These are phyloP conservation scores for Aspergillus ellipticus DNA, from an alignment of 495 filamentous ascomycete species.

Conservation along the genomic window DNA sequence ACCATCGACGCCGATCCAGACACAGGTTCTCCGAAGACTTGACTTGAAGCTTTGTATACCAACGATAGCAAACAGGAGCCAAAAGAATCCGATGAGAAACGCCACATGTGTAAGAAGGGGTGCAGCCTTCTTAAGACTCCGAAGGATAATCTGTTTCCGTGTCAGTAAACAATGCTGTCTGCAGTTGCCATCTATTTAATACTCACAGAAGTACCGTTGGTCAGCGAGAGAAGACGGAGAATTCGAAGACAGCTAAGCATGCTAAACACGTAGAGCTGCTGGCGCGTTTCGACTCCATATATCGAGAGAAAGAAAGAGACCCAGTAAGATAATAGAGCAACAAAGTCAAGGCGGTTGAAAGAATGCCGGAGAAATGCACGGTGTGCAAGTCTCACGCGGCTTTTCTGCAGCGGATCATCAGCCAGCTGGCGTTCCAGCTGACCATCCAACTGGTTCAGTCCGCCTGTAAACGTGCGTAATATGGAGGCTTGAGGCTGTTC, in stretches of 20 bases:
- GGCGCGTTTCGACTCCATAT: constrained; percentile 58
- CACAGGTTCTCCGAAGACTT: constrained; percentile 80
- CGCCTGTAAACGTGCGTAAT: constrained; percentile 72
- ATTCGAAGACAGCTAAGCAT: constrained; percentile 96
- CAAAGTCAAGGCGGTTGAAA: constrained; percentile 93
- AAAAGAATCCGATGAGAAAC: constrained; percentile 97
- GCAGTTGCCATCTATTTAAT: background rate
- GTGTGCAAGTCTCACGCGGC: constrained; percentile 78
- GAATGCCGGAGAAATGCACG: constrained; percentile 91
- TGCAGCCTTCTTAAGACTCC: constrained; percentile 92
- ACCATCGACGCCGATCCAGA: constrained; percentile 66
- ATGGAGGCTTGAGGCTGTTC: constrained; percentile 62
- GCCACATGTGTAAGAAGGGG: constrained; percentile 92
- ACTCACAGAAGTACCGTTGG: constrained; percentile 80
- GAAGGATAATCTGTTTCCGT: constrained; percentile 67
- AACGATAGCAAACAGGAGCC: constrained; percentile 95
- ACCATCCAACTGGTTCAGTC: constrained; percentile 56
- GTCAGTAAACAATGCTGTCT: background rate
- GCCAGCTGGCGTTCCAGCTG: constrained; percentile 45
- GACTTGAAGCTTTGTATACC: constrained; percentile 98
- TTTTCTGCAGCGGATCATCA: constrained; percentile 71
- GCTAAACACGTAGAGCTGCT: constrained; percentile 82
- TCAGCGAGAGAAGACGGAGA: constrained; percentile 80
- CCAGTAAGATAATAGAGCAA: constrained; percentile 97
- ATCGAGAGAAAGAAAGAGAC: constrained; percentile 72